These are phyloP conservation scores for Yamadazyma trypodendri DNA, from an alignment of 1,139 yeast genomes.

Conservation along the genomic window DNA sequence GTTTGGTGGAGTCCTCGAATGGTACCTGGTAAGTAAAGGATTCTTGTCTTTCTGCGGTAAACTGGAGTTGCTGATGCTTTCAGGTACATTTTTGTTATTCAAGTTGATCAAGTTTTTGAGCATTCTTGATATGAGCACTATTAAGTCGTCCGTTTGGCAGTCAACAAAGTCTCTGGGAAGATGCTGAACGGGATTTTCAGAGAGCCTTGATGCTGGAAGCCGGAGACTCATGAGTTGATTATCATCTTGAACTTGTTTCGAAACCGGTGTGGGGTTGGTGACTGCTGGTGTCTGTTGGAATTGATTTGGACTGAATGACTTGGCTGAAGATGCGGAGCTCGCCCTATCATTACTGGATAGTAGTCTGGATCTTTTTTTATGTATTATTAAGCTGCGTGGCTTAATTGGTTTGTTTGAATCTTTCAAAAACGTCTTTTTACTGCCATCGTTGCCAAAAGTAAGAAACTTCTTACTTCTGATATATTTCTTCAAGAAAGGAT, in stretches of 20 bases:
- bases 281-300: background rate
- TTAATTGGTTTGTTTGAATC: background rate
- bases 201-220: slow-evolving; percentile 1
- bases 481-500: slow-evolving; percentile 15
- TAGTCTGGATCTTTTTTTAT: slow-evolving; percentile 1
- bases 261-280: background rate
- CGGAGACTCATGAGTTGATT: slow-evolving; percentile 3
- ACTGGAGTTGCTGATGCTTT: slow-evolving; percentile 23
- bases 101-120: slow-evolving; percentile 65
- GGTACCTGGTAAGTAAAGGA: slow-evolving; percentile 72
- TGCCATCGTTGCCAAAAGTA: background rate
- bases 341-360: slow-evolving; percentile 6
- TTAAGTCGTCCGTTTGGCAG: slow-evolving; percentile 69
- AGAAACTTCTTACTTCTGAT: slow-evolving; percentile 10
- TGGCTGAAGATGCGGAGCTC: slow-evolving; percentile 7
- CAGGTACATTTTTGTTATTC: slow-evolving; percentile 58
- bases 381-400: background rate
- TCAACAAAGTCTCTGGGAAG: slow-evolving; percentile 58
- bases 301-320: slow-evolving; percentile 2
- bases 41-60: slow-evolving; percentile 18
- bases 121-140: slow-evolving; percentile 76
- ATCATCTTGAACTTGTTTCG: background rate
- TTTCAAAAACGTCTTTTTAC: background rate
- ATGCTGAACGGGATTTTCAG: slow-evolving; percentile 5
- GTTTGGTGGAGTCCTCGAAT: slow-evolving; percentile 87